phyloP scores from a whole-genome alignment of 78 protist genomes.

The Dictyostelium purpureum region DNA sequence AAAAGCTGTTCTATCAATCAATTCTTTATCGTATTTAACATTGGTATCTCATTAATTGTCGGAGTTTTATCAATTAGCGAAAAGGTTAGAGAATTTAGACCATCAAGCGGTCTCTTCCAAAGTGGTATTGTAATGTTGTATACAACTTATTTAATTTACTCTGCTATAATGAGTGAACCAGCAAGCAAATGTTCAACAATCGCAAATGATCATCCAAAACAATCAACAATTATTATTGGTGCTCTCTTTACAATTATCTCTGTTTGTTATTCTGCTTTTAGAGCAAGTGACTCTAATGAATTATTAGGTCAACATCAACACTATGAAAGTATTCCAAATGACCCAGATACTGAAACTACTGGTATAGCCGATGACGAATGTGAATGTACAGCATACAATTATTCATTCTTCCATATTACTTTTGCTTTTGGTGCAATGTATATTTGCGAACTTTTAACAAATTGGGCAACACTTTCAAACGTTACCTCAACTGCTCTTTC shows the following conservation, averaged over 20 bases:
- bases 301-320: slow-evolving; percentile 22
- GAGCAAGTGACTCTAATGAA: slow-evolving; percentile 72
- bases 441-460: slow-evolving; percentile 81
- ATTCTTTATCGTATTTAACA: slow-evolving; percentile 77
- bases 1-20: slow-evolving; percentile 57
- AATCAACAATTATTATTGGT: slow-evolving; percentile 59
- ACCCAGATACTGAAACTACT: neutral
- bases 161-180: slow-evolving; percentile 84
- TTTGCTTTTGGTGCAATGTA: slow-evolving; percentile 88
- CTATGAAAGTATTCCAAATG: neutral
- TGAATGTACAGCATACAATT: slow-evolving; percentile 76
- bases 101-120: slow-evolving; percentile 86
- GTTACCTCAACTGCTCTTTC: neutral
- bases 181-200: neutral
- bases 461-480: slow-evolving; percentile 65
- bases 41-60: slow-evolving; percentile 46
- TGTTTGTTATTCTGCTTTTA: slow-evolving; percentile 68
- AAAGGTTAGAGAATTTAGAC: slow-evolving; percentile 60
- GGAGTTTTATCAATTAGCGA: slow-evolving; percentile 61
- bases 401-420: slow-evolving; percentile 86
- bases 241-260: slow-evolving; percentile 78
- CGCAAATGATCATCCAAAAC: neutral
- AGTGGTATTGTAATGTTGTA: slow-evolving; percentile 78
- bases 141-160: slow-evolving; percentile 79
- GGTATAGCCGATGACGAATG: slow-evolving; percentile 70